phyloP scores from a whole-genome alignment of 192 early-diverging fungal genomes.

The Chytriomyces sp. region DNA sequence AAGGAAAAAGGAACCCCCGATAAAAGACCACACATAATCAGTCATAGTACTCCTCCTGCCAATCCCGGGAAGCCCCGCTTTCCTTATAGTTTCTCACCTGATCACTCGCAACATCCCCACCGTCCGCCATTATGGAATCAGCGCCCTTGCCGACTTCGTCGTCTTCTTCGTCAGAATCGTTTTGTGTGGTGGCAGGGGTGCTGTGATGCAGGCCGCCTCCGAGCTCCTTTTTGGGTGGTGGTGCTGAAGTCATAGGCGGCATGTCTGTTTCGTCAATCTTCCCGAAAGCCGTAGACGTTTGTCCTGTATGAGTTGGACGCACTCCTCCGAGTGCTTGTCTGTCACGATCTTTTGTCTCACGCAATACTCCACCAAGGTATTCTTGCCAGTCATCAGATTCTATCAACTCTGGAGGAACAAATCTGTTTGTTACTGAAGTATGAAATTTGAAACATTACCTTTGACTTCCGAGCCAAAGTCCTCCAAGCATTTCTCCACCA shows the following conservation, averaged over 20 bases:
- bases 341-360: constrained; percentile 59
- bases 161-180: constrained; percentile 59
- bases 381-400: constrained; percentile 57
- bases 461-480: constrained; percentile 50
- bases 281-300: constrained; percentile 29
- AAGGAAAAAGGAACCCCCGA: constrained; percentile 2
- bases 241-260: constrained; percentile 18
- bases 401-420: constrained; percentile 39
- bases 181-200: neutral
- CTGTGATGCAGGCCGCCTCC: constrained; percentile 10
- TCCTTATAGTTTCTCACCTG: constrained; percentile 52
- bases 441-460: constrained; percentile 24
- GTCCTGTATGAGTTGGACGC: constrained; percentile 47
- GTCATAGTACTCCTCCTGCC: constrained; percentile 39
- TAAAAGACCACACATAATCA: constrained; percentile 21
- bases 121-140: constrained; percentile 50
- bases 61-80: constrained; percentile 5
- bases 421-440: neutral
- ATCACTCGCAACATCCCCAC: constrained; percentile 62
- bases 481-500: constrained; percentile 73
- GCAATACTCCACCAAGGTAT: constrained; percentile 47
- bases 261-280: constrained; percentile 45
- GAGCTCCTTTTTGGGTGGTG: constrained; percentile 29
- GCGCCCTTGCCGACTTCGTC: constrained; percentile 51
- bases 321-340: constrained; percentile 57